Evolutionary conservation across 2,329 filamentous ascomycete genomes (phyloP).

Genomic region (Ophiostoma tasmaniense): DNA sequence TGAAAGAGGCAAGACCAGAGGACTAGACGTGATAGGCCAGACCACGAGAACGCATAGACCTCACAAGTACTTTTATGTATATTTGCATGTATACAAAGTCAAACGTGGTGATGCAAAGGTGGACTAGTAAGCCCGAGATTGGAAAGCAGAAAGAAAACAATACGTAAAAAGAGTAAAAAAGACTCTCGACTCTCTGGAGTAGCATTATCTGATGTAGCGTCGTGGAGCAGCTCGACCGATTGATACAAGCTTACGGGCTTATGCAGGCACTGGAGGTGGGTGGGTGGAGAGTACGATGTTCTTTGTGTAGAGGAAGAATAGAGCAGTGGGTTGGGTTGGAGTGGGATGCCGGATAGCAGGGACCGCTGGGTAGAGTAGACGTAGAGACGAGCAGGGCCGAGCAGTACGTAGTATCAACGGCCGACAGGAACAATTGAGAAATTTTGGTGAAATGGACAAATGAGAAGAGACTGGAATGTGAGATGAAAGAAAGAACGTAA

Average conservation of each 20-base stretch:
- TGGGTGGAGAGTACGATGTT: too few species aligned
- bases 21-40: neutral
- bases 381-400: neutral
- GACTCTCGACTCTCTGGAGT: neutral
- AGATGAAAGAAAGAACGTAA: neutral
- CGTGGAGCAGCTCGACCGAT: neutral
- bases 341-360: neutral
- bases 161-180: neutral
- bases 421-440: neutral
- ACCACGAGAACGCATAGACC: neutral
- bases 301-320: too few species aligned
- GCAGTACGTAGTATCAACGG: neutral
- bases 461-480: too few species aligned
- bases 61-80: too few species aligned
- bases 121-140: neutral
- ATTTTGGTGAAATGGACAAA: neutral
- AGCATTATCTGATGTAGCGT: neutral
- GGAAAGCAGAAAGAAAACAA: neutral
- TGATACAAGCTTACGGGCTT: neutral
- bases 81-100: neutral
- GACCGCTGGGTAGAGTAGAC: neutral
- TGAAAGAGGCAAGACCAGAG: neutral
- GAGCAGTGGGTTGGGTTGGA: neutral
- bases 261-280: neutral
- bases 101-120: neutral